Conservation (phyloP, 2,329 filamentous ascomycete genomes). For the Scedosporium dehoogii region DNA sequence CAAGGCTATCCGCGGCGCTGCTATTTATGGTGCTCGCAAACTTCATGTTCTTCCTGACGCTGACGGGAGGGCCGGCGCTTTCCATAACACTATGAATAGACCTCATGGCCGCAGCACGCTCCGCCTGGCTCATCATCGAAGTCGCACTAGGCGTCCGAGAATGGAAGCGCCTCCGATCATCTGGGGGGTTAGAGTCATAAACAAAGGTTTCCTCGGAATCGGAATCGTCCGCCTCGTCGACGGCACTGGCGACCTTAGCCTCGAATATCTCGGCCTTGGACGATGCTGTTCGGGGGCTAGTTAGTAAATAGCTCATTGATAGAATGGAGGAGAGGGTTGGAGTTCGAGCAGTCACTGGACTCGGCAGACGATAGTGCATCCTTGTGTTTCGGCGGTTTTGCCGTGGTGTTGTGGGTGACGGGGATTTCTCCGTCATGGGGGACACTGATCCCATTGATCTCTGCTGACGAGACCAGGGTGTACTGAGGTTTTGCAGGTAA, state of each 20-base stretch:
- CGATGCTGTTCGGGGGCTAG: constrained; percentile 43
- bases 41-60: constrained; percentile 83
- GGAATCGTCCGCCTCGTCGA: constrained; percentile 91
- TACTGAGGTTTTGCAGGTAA: constrained; percentile 3
- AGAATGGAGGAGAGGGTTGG: not conserved
- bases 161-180: constrained; percentile 66
- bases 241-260: constrained; percentile 88
- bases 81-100: constrained; percentile 62
- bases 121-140: constrained; percentile 64
- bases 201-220: constrained; percentile 98
- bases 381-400: not conserved
- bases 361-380: not conserved
- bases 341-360: not conserved
- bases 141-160: constrained; percentile 92
- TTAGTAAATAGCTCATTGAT: constrained; percentile 3
- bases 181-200: constrained; percentile 92
- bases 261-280: constrained; percentile 98
- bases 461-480: not conserved
- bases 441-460: not conserved
- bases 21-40: constrained; percentile 74
- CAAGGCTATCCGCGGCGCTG: constrained; percentile 39
- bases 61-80: constrained; percentile 30
- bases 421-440: not conserved
- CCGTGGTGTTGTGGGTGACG: not conserved
- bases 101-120: constrained; percentile 45